Conservation (phyloP, 495 filamentous ascomycete genomes). For the Penicillium antarcticum region DNA sequence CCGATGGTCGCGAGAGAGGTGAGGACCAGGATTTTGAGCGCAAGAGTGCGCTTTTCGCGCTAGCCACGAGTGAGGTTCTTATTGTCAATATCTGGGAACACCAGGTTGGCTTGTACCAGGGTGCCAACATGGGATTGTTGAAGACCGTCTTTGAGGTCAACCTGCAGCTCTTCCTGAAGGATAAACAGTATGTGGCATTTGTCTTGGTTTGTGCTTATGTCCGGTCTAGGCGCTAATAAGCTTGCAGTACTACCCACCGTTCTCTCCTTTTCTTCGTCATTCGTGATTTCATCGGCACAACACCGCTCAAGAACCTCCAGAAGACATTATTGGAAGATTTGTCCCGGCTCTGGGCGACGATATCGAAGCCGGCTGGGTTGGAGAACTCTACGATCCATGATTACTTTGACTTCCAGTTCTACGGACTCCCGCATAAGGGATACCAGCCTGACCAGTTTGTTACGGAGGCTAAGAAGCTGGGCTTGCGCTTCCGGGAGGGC, state of each 20-base stretch:
- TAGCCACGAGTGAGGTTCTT: conserved; percentile 96
- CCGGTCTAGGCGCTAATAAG: conserved; percentile 13
- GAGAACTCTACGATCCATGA: conserved; percentile 89
- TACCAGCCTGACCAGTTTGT: conserved; percentile 92
- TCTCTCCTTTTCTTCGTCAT: conserved; percentile 98
- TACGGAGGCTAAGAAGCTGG: conserved; percentile 72
- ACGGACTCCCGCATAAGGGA: conserved; percentile 92
- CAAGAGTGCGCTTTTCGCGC: conserved; percentile 93
- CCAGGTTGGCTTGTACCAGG: conserved; percentile 96
- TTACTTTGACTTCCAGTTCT: conserved; percentile 98
- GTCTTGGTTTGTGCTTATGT: neutral
- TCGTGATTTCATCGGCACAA: conserved; percentile 89
- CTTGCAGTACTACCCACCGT: conserved; percentile 72
- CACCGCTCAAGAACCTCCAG: conserved; percentile 81
- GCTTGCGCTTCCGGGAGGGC: conserved; percentile 76
- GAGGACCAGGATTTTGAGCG: conserved; percentile 99
- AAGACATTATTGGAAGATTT: conserved; percentile 89
- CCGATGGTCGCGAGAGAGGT: conserved; percentile 91
- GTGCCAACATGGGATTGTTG: conserved; percentile 95
- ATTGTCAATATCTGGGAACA: conserved; percentile 99
- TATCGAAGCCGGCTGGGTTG: conserved; percentile 85
- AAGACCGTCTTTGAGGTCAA: conserved; percentile 99
- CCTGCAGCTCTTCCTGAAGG: conserved; percentile 91
- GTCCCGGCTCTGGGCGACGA: conserved; percentile 82
- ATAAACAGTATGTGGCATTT: conserved; percentile 66